phyloP scores from a whole-genome alignment of 2,329 filamentous ascomycete species.

The Penicillium capsulatum region DNA sequence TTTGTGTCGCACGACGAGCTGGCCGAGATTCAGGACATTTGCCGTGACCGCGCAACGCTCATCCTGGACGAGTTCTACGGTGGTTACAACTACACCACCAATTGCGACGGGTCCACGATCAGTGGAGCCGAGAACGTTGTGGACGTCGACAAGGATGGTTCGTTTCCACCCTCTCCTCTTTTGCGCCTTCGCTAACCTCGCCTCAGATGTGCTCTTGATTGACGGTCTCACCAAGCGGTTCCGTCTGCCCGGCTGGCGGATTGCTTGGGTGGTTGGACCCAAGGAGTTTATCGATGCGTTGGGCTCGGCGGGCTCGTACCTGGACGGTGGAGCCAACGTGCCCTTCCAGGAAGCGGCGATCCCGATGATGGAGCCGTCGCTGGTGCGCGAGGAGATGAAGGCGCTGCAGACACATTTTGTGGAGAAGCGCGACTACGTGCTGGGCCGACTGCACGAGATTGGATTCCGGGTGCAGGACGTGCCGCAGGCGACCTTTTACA shows the following conservation, averaged over 20 bases:
- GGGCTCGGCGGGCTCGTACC: slow-evolving; percentile 85
- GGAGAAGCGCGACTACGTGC: slow-evolving; percentile 87
- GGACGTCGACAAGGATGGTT: slow-evolving; percentile 74
- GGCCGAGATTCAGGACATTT: slow-evolving; percentile 86
- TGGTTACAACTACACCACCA: slow-evolving; percentile 90
- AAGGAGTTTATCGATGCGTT: slow-evolving; percentile 96
- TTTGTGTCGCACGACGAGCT: slow-evolving; percentile 82
- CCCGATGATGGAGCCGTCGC: slow-evolving; percentile 80
- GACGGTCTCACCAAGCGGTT: slow-evolving; percentile 96
- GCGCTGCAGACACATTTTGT: slow-evolving; percentile 87
- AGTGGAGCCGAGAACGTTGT: slow-evolving; percentile 84
- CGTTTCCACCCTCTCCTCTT: slow-evolving; percentile 11
- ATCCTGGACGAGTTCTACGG: slow-evolving; percentile 97
- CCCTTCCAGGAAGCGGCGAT: slow-evolving; percentile 94
- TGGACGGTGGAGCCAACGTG: slow-evolving; percentile 90
- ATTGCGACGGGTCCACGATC: slow-evolving; percentile 87
- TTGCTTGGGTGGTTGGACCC: slow-evolving; percentile 92
- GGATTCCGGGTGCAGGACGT: slow-evolving; percentile 81
- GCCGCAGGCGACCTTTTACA: slow-evolving; percentile 91
- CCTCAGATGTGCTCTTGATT: slow-evolving; percentile 77
- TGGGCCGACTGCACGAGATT: slow-evolving; percentile 73
- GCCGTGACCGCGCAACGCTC: slow-evolving; percentile 81
- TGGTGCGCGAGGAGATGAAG: slow-evolving; percentile 80
- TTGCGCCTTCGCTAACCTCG: slow-evolving; percentile 11
- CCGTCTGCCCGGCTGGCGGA: slow-evolving; percentile 90